These are phyloP conservation scores for Acer campestre DNA, from an alignment of 345 rosid species.

Conservation along the genomic window DNA sequence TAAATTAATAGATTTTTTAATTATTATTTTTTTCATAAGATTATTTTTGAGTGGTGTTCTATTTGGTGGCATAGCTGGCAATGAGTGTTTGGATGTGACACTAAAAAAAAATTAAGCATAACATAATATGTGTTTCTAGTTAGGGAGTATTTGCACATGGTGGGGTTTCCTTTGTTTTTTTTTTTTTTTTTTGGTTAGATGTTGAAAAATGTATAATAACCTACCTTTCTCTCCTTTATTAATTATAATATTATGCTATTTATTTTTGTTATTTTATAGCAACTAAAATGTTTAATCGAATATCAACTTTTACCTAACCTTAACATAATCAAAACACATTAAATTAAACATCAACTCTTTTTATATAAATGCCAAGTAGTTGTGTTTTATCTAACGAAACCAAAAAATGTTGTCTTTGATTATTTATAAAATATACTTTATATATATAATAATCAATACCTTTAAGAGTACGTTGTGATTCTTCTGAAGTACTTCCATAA, in stretches of 20 bases:
- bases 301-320: not conserved
- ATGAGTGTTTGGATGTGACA: not conserved
- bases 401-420: too few species aligned
- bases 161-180: slow-evolving; percentile 10
- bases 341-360: not conserved
- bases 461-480: too few species aligned
- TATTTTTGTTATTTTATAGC: not conserved
- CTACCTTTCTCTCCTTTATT: not conserved
- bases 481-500: too few species aligned
- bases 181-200: not conserved
- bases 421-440: too few species aligned
- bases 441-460: too few species aligned
- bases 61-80: slow-evolving; percentile 16
- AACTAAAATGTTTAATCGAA: not conserved
- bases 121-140: not conserved
- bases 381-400: not conserved
- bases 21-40: not conserved
- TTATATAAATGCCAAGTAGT: not conserved
- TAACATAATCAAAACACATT: not conserved
- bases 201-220: not conserved
- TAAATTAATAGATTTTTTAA: not conserved
- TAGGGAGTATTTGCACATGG: slow-evolving; percentile 24
- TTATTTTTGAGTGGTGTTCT: not conserved
- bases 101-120: not conserved
- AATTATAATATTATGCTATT: not conserved